Evolutionary conservation across 768 basidiomycete genomes (phyloP).

Genomic region (Tylopilus plumbeoviolaceoides): DNA sequence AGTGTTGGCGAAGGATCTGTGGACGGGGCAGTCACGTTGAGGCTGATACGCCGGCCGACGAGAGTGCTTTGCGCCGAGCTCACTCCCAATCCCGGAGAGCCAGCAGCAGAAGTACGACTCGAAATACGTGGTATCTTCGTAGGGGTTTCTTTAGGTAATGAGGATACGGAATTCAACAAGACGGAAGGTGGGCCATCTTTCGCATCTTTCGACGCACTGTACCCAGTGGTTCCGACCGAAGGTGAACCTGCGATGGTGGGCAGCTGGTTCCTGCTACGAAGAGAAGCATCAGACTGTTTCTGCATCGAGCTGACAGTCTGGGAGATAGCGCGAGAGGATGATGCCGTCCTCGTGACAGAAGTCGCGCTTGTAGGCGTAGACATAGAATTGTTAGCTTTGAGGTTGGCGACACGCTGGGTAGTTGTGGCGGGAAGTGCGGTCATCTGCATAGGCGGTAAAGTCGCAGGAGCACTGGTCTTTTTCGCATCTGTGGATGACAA

Average conservation of each 20-base stretch:
- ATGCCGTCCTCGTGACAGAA: conserved; percentile 39
- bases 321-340: conserved; percentile 65
- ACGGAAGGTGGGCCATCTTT: conserved; percentile 56
- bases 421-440: conserved; percentile 77
- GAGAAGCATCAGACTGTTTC: conserved; percentile 79
- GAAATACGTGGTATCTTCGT: conserved; percentile 93
- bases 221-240: conserved; percentile 66
- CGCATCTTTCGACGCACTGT: conserved; percentile 48
- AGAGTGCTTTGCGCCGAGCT: conserved; percentile 48
- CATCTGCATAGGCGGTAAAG: conserved; percentile 89
- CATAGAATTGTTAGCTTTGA: conserved; percentile 55
- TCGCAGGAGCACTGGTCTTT: conserved; percentile 64
- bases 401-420: conserved; percentile 78
- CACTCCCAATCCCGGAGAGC: conserved; percentile 65
- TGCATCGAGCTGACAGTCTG: conserved; percentile 86
- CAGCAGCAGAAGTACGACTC: conserved; percentile 72
- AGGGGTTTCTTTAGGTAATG: conserved; percentile 75
- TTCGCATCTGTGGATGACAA: conserved; percentile 78
- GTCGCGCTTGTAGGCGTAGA: conserved; percentile 39
- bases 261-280: conserved; percentile 69
- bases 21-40: conserved; percentile 54
- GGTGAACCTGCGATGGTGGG: conserved; percentile 95
- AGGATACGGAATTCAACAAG: conserved; percentile 46
- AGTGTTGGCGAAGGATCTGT: conserved; percentile 60
- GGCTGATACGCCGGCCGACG: conserved; percentile 62